A percentile compares a stretch with the other conserved stretches of the same genome.
Conservation (phyloP, 139 green algal genomes). For the Coccomyxa sp. region DNA sequence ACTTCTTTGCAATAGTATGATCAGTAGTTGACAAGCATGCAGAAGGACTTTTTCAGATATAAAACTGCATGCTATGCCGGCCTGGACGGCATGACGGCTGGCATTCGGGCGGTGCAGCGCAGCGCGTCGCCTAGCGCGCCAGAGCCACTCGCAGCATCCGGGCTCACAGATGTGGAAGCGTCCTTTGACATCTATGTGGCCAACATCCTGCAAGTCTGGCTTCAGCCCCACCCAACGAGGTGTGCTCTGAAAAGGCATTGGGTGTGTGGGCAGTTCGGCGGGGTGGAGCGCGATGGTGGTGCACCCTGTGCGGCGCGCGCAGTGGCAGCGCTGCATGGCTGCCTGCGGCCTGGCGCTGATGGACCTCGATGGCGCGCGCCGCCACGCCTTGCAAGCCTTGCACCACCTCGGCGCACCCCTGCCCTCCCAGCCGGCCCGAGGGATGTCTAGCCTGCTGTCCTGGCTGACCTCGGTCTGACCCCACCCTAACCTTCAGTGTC, state of each 20-base stretch:
- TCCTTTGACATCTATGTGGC: constrained; percentile 64
- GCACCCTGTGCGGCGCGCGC: constrained; percentile 4
- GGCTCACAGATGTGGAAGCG: neutral
- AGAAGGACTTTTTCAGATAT: too few relatives aligned
- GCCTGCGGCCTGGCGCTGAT: constrained; percentile 9
- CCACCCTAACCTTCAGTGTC: too few relatives aligned
- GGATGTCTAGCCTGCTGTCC: neutral
- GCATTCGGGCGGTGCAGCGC: constrained; percentile 26
- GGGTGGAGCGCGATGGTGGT: constrained; percentile 1
- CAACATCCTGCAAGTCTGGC: constrained; percentile 72
- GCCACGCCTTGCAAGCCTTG: constrained; percentile 16
- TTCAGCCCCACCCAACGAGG: neutral
- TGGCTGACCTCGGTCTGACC: neutral
- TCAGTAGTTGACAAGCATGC: too few relatives aligned
- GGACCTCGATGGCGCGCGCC: constrained; percentile 7
- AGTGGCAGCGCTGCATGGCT: constrained; percentile 42
- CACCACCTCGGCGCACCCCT: constrained; percentile 30
- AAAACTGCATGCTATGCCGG: constrained; percentile 59
- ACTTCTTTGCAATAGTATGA: too few relatives aligned
- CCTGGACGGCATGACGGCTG: constrained; percentile 50
- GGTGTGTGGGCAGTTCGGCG: too few relatives aligned
- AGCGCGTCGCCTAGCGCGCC: neutral
- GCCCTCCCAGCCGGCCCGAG: constrained; percentile 12
- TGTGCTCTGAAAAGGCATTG: too few relatives aligned
- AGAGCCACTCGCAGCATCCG: neutral